These are phyloP conservation scores for Silene latifolia DNA, from an alignment of 148 eudicot genomes.

Conservation along the genomic window DNA sequence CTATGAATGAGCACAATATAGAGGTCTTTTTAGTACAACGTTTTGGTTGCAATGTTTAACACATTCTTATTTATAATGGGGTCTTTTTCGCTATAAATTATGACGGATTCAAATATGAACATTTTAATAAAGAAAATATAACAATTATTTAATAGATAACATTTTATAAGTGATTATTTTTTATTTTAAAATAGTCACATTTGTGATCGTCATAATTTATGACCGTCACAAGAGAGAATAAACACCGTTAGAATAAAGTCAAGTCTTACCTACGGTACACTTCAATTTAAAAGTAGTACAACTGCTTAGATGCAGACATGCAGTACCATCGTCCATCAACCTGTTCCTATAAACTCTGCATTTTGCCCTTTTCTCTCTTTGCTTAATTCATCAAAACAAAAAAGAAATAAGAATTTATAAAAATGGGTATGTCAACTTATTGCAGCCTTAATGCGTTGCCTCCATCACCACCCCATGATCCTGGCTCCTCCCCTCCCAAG, in stretches of 20 bases:
- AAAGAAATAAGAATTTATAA: not conserved
- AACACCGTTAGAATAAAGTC: not conserved
- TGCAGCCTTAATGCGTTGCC: conserved; percentile 44
- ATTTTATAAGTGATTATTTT: too few relatives aligned
- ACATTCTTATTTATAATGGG: too few relatives aligned
- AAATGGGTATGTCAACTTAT: conserved; percentile 36
- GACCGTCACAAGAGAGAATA: too few relatives aligned
- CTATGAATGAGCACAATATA: too few relatives aligned
- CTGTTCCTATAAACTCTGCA: conserved; percentile 4
- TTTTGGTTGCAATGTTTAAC: too few relatives aligned
- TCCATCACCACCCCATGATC: conserved; percentile 23
- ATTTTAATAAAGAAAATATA: too few relatives aligned
- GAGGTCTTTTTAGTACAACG: too few relatives aligned
- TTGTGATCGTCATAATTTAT: too few relatives aligned
- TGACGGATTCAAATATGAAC: too few relatives aligned
- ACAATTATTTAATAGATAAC: too few relatives aligned
- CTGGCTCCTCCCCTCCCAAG: conserved; percentile 25
- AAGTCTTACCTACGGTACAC: conserved; percentile 2
- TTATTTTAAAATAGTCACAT: too few relatives aligned
- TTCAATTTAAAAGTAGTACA: conserved; percentile 5
- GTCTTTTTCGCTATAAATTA: too few relatives aligned
- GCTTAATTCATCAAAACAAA: not conserved
- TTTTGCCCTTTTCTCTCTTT: conserved; percentile 1
- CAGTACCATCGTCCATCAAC: conserved; percentile 13
- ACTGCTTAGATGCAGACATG: conserved; percentile 5